A percentile compares a stretch with the other conserved stretches of the same genome.
Evolutionary conservation across 2,329 filamentous ascomycete species (phyloP).

Genomic region (Paracorniculantispora psalliotae): DNA sequence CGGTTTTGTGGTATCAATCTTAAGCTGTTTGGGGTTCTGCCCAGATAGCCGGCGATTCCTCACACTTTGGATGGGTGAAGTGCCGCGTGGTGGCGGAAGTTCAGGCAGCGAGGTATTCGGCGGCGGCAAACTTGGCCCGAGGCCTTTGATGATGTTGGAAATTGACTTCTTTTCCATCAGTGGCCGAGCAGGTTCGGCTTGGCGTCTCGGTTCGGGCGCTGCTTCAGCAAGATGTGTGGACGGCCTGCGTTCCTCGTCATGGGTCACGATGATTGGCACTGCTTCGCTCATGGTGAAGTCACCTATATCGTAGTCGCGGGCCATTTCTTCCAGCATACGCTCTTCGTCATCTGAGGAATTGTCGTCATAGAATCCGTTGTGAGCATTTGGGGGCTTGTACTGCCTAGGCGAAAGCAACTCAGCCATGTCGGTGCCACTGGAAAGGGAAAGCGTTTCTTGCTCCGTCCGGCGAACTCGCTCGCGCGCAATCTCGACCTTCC

Average conservation of each 20-base stretch:
- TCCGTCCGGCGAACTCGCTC: slow-evolving; percentile 71
- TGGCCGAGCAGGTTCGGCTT: slow-evolving; percentile 54
- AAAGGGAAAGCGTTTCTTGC: slow-evolving; percentile 48
- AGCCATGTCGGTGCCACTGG: slow-evolving; percentile 15
- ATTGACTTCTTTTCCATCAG: slow-evolving; percentile 55
- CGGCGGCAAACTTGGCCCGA: slow-evolving; percentile 37
- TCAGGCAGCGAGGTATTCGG: slow-evolving; percentile 45
- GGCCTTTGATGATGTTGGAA: slow-evolving; percentile 18
- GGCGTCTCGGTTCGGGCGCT: slow-evolving; percentile 43
- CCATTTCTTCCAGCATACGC: slow-evolving; percentile 80
- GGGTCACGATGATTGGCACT: slow-evolving; percentile 41
- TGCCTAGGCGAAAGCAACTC: slow-evolving; percentile 7
- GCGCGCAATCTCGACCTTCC: slow-evolving; percentile 69
- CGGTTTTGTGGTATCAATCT: slow-evolving; percentile 67
- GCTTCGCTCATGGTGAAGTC: slow-evolving; percentile 64
- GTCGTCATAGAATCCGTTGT: slow-evolving; percentile 59
- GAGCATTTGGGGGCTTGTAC: slow-evolving; percentile 16
- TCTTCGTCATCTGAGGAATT: slow-evolving; percentile 68
- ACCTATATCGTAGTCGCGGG: slow-evolving; percentile 73
- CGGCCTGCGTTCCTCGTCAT: slow-evolving; percentile 40
- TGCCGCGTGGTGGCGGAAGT: slow-evolving; percentile 31
- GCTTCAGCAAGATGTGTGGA: slow-evolving; percentile 51
- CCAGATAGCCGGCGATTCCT: slow-evolving; percentile 75
- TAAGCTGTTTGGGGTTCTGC: slow-evolving; percentile 74
- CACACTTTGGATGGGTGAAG: slow-evolving; percentile 47